Conservation (phyloP, 805 yeast species). For the Wickerhamiella azymoides region DNA sequence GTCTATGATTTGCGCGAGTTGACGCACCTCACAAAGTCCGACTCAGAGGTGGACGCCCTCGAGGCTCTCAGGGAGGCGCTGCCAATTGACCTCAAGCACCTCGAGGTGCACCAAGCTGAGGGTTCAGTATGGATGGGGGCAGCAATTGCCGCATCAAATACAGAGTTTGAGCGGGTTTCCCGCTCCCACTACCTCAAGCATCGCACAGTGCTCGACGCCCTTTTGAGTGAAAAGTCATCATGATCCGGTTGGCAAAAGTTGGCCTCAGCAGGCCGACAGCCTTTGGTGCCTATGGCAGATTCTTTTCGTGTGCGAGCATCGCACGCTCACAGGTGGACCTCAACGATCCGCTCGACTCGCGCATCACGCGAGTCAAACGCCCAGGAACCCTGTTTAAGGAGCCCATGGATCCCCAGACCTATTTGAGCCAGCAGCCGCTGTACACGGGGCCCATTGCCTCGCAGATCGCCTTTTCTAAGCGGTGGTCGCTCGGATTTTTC, state of each 20-base stretch:
- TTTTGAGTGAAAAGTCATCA: not conserved
- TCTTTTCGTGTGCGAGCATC: not conserved
- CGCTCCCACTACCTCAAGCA: not conserved
- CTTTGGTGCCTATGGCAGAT: too few relatives aligned
- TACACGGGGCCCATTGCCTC: constrained; percentile 51
- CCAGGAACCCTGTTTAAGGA: constrained; percentile 31
- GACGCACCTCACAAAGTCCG: constrained; percentile 8
- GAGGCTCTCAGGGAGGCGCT: not conserved
- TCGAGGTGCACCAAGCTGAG: not conserved
- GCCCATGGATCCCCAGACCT: constrained; percentile 36
- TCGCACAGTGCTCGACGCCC: not conserved
- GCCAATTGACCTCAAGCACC: constrained; percentile 2
- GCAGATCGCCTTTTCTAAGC: constrained; percentile 47
- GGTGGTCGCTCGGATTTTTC: constrained; percentile 49
- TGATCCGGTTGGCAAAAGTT: too few relatives aligned
- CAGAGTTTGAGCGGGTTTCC: not conserved
- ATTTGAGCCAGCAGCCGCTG: constrained; percentile 47
- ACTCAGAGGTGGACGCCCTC: not conserved
- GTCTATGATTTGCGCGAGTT: constrained; percentile 18
- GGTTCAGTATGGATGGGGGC: constrained; percentile 5
- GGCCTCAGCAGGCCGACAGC: not conserved
- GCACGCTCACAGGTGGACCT: constrained; percentile 17
- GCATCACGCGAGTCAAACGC: constrained; percentile 27
- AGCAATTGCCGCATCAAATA: not conserved
- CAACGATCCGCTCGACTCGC: constrained; percentile 31